Base-by-base conservation (phyloP, 1,284 basidiomycete genomes). In the Leccinum colubrinum region DNA sequence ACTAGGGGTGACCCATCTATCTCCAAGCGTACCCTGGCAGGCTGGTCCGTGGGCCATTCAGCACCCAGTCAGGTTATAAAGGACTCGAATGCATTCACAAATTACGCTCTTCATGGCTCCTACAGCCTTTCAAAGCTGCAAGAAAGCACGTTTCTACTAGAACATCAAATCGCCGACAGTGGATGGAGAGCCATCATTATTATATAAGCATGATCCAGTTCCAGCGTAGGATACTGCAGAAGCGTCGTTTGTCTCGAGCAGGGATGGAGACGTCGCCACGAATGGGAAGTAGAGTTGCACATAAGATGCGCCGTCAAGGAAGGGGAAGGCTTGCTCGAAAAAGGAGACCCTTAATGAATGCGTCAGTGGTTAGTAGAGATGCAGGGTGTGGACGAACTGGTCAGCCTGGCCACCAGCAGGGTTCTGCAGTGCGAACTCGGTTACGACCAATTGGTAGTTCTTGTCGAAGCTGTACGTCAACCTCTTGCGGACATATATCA, bases 271-370 rank as follows among this genome's bases (percentile, higher is more conserved):
- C 1, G 72, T 72, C 3, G 75, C 77, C 46, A 76, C 20, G 62
- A 77, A 76, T 52, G 75, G 75, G 67, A 78, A 76, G 64, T 76
- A 77, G 46, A 78, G 70, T 2, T 60, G 14, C 12, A 76, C 72
- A 20, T 71, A 76, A 48, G 67, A 33, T 3, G 68, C 64, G 3
- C 33, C 15, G 50, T 78, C 75, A 7, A 76, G 68, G 66, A 74
- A 76, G 9, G 66, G 0, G 15, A 78, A 73, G 1, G 75, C 75
- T 14, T 72, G 64, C 55, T 66, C 9, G 65, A 76, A 76, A 60
- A 77, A 78, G 14, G 59, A 0, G 25, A 73, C 41, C 61, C 76
- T 74, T 59, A 48, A 39, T 20, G 6, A 30, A 15, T 2, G 11
- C 2, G 17, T 73, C 52, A 22, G 20, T 4, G 25, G 15, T 9